These are phyloP conservation scores for Rhizopogon sp. DNA, from an alignment of 768 basidiomycete species.

Conservation along the genomic window DNA sequence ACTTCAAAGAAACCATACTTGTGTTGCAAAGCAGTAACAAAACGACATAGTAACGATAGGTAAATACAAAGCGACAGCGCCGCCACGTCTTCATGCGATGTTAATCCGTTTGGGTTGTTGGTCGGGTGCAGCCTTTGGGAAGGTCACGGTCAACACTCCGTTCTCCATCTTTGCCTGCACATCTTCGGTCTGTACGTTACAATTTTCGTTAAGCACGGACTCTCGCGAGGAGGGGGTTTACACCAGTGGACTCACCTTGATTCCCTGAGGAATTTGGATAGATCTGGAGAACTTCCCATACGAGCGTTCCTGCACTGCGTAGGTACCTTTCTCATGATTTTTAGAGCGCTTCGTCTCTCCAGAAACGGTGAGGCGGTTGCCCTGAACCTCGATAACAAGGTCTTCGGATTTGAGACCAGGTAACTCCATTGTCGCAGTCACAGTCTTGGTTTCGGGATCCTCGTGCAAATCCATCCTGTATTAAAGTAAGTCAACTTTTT, in stretches of 20 bases:
- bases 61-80: no score
- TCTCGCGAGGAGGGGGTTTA: not conserved
- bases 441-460: constrained; percentile 37
- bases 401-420: constrained; percentile 51
- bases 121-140: constrained; percentile 43
- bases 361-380: constrained; percentile 44
- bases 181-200: constrained; percentile 18
- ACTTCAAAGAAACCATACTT: no score
- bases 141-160: constrained; percentile 45
- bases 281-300: constrained; percentile 45
- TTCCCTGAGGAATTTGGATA: constrained; percentile 41
- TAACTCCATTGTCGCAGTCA: constrained; percentile 54
- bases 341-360: constrained; percentile 37
- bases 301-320: constrained; percentile 37
- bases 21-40: no score
- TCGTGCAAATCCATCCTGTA: constrained; percentile 53
- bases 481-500: not conserved
- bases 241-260: constrained; percentile 30
- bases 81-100: constrained; percentile 13
- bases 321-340: constrained; percentile 31
- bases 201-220: not conserved
- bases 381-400: constrained; percentile 46
- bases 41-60: no score
- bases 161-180: constrained; percentile 44
- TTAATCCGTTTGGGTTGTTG: constrained; percentile 40